Percentiles rank a stretch among this genome's conserved stretches.
phyloP scores from a whole-genome alignment of 1,139 yeast genomes.

The Kurtzmaniella quercitrusa region DNA sequence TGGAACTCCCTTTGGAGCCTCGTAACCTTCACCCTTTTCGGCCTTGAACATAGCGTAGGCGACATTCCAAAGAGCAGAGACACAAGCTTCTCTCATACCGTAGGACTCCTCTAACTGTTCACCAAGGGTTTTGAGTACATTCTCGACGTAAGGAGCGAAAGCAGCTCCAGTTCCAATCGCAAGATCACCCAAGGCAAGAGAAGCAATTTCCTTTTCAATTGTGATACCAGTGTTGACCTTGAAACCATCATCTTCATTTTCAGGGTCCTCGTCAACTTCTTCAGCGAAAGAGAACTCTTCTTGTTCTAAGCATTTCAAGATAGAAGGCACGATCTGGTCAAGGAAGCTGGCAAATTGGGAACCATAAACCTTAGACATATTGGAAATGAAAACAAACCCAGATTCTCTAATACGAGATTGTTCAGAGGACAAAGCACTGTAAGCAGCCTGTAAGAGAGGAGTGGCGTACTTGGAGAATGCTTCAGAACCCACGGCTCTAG shows the following conservation, averaged over 20 bases:
- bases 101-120: conserved; percentile 82
- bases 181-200: conserved; percentile 86
- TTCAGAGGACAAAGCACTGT: conserved; percentile 70
- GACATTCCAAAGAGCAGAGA: conserved; percentile 79
- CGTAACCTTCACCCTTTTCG: conserved; percentile 44
- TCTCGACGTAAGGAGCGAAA: conserved; percentile 75
- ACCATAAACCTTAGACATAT: conserved; percentile 93
- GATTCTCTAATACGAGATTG: conserved; percentile 89
- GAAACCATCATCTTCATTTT: conserved; percentile 59
- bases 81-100: conserved; percentile 88
- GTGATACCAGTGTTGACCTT: conserved; percentile 93
- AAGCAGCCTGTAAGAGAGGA: conserved; percentile 87
- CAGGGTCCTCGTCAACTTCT: conserved; percentile 25
- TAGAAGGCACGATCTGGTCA: conserved; percentile 76
- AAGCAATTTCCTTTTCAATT: conserved; percentile 95
- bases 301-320: conserved; percentile 79
- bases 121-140: conserved; percentile 58
- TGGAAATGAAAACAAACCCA: conserved; percentile 91
- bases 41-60: conserved; percentile 67
- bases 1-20: conserved; percentile 74
- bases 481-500: conserved; percentile 93
- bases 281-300: conserved; percentile 62
- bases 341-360: conserved; percentile 85
- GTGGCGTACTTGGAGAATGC: conserved; percentile 81
- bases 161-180: conserved; percentile 81